Evolutionary conservation across 163 green algal species (phyloP).

Genomic region (Prototheca stagnorum): DNA sequence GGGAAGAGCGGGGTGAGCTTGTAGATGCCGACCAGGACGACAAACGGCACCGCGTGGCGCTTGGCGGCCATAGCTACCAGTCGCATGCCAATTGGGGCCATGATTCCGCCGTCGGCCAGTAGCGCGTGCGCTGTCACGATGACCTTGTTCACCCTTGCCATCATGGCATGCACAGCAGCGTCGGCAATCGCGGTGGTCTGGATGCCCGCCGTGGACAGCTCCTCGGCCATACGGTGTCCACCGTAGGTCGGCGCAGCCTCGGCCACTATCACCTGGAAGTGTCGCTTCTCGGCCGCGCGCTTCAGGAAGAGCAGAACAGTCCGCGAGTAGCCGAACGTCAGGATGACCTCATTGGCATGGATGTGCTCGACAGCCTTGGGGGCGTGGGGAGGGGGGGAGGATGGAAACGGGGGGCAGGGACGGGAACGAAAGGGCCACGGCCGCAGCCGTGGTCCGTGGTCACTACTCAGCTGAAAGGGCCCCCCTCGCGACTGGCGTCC

Average conservation of each 20-base stretch:
- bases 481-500: too few species aligned
- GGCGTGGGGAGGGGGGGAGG: neutral
- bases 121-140: constrained; percentile 81
- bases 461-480: too few species aligned
- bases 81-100: constrained; percentile 55
- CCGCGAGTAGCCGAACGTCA: constrained; percentile 68
- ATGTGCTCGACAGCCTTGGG: constrained; percentile 77
- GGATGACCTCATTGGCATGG: constrained; percentile 83
- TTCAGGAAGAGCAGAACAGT: constrained; percentile 76
- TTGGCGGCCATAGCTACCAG: constrained; percentile 74
- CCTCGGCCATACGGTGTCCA: constrained; percentile 65
- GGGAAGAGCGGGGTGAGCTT: constrained; percentile 90
- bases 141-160: constrained; percentile 93
- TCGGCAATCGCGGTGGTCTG: constrained; percentile 80
- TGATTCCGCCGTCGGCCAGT: constrained; percentile 87
- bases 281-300: constrained; percentile 71
- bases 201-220: constrained; percentile 64
- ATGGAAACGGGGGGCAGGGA: neutral
- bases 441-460: too few species aligned
- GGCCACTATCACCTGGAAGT: constrained; percentile 88
- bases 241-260: constrained; percentile 67
- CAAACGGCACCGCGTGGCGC: constrained; percentile 72
- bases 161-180: constrained; percentile 88
- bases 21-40: constrained; percentile 85
- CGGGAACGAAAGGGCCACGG: too few species aligned